Percentiles rank a stretch among this genome's conserved stretches.
Evolutionary conservation across 176 grass and related monocot genomes (phyloP).

Genomic region (Rhynchospora breviuscula): DNA sequence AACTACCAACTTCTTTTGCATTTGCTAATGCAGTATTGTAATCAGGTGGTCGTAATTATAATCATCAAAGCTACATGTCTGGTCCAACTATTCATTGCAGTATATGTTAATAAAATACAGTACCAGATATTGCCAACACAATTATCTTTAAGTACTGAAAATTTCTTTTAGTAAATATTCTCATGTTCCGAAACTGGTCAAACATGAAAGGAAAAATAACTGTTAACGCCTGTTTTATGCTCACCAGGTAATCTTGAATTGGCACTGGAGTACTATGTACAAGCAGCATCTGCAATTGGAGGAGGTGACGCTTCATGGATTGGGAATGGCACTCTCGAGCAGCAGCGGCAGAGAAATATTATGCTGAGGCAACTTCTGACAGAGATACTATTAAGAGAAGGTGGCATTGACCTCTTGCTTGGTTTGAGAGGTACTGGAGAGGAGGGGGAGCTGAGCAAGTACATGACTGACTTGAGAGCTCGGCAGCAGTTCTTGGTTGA

Average conservation of each 20-base stretch:
- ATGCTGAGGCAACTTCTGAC: conserved; percentile 87
- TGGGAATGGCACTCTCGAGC: conserved; percentile 50
- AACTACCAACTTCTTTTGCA: not conserved
- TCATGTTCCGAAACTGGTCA: not conserved
- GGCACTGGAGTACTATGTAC: conserved; percentile 85
- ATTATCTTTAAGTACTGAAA: not conserved
- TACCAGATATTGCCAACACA: not conserved
- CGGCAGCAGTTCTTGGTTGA: conserved; percentile 83
- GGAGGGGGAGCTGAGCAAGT: conserved; percentile 81
- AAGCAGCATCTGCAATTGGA: conserved; percentile 84
- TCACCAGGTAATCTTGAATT: conserved; percentile 53
- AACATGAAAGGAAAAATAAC: not conserved
- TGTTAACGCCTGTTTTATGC: not conserved
- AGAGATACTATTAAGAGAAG: conserved; percentile 83
- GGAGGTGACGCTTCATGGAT: conserved; percentile 78
- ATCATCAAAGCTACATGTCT: not conserved
- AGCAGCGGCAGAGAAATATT: conserved; percentile 71
- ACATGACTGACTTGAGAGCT: conserved; percentile 77
- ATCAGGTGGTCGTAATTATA: not conserved
- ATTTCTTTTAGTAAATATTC: not conserved
- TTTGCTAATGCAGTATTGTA: not conserved
- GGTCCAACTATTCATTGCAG: not conserved
- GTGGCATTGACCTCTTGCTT: conserved; percentile 80
- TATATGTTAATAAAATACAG: not conserved
- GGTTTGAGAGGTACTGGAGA: conserved; percentile 88